Evolutionary conservation across 331 rosid species (phyloP).

Genomic region (Pyrus hybrid): DNA sequence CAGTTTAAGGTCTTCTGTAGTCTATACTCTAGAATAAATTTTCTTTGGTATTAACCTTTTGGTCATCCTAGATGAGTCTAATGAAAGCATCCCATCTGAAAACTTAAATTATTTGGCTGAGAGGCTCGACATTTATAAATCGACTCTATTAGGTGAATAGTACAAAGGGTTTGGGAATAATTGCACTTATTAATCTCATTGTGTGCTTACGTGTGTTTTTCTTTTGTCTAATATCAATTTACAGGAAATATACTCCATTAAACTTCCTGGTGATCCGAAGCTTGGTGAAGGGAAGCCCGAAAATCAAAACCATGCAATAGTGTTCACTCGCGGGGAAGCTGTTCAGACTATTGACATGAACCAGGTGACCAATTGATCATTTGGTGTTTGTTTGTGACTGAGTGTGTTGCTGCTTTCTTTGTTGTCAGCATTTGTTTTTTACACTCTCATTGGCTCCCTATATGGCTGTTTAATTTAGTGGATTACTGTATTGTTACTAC

Average conservation of each 20-base stretch:
- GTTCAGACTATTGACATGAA: conserved; percentile 98
- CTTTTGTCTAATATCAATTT: conserved; percentile 2
- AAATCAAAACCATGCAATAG: conserved; percentile 94
- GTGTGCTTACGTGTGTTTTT: conserved; percentile 4
- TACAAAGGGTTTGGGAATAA: neutral
- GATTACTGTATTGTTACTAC: neutral
- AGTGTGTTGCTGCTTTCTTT: neutral
- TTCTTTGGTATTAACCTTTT: neutral
- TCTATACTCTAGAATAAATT: neutral
- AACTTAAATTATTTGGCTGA: neutral
- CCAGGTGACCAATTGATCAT: conserved; percentile 43
- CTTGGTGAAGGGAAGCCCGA: conserved; percentile 99
- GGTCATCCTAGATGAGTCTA: neutral
- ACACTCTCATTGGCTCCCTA: neutral
- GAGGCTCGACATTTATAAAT: neutral
- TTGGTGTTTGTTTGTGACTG: neutral
- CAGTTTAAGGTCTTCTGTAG: neutral
- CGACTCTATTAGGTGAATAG: neutral
- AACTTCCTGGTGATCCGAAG: conserved; percentile 97
- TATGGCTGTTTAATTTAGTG: neutral
- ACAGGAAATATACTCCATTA: conserved; percentile 83
- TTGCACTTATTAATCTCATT: neutral
- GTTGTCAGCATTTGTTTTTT: neutral
- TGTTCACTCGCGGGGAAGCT: conserved; percentile 97
- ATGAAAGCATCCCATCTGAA: neutral